Base-by-base conservation (phyloP, 371 early-diverging fungal species). In the Choanephora cucurbitarum region DNA sequence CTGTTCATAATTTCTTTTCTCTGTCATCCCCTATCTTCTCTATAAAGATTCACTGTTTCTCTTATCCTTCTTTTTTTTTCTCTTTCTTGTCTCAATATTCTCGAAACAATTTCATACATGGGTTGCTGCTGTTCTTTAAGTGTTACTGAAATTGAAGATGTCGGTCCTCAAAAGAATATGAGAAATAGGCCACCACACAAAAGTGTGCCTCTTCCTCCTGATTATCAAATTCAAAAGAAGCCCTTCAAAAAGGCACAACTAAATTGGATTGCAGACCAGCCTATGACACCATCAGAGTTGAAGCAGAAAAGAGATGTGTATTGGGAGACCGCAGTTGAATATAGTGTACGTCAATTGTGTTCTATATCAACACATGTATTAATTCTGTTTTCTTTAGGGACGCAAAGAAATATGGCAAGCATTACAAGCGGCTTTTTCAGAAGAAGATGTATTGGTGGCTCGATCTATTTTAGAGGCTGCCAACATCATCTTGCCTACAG, bases 401-500 rank as follows among this genome's bases (percentile, higher is more conserved):
- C 75, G 84, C 19, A 44, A 60, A 28, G 89, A 90, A 69, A 77
- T 90, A 42, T 91, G 91, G 91, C 85, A 86, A 60, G 87, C 88
- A 11, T 64, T 91, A 33, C 69, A 77, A 31, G 77, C 75, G 18
- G 79, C 78, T 2, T 72, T 77, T 52, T 75, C 74, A 59, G 64
- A 79, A 24, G 49, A 60, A 10, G 81, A 80, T 48, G 33, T 79
- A 15, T 52, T 51, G 41, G 64, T 83, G 47, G 85, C 91, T 14
- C 80, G 73, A 51, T 82, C 81, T 0, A 83, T 91, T 37, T 51
- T 89, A 28, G 83, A 87, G 33, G 77, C 87, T 22, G 85, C 80
- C 10, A 79, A 80, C 37, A 69, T 90, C 10, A 77, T 71, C n/a
- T 64, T 88, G 51, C 91, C 91, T 8, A 86, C 88, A 1, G 88